Evolutionary conservation across 2,329 filamentous ascomycete species (phyloP), one percentile per base, ranked within the genome.

Genomic region (Endocalyx cinctus): DNA sequence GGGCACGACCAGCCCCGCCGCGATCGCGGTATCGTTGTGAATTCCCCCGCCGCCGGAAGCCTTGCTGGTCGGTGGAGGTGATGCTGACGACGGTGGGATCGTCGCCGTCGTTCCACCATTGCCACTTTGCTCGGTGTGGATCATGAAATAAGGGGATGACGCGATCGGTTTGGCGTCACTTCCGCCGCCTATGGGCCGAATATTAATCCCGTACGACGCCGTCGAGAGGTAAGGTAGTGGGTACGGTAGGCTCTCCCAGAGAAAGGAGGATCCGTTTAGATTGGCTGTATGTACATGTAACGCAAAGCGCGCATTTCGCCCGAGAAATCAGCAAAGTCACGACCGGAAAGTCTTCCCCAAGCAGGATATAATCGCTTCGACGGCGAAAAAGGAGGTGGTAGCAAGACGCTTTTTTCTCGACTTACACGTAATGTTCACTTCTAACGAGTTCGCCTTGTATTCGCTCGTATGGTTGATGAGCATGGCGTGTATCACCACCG

Each of bases 191-290:
- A n/a, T n/a, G n/a, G 38, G 27, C 32, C 42, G 38, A 19, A 52
- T 25, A 19, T 46, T 37, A 33, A 52, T 25, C 25, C 50, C 41
- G 15, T 52, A 52, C 19, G 34, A 42, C 10, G 50, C 48, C 8
- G 41, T 47, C 15, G 42, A 25, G 25, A 52, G 25, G 34, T 47
- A 50, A 10, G 47, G 48, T 6, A 52, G 44, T 13, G 48, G 50
- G 13, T 41, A 46, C 17, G 47, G 48, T 23, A 49, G 20, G 26
- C 30, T 42, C 26, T 33, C 27, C 50, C 45, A 51, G 11, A 48
- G 30, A 30, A 43, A 52, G n/a, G 41, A 47, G 34, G 38, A 41
- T n/a, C 32, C 16, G n/a, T 39, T 41, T 12, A 50, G 33, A 12
- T 37, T 46, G 33, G 22, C 47, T 52, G 14, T 34, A 12, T 20